phyloP scores from a whole-genome alignment of 2,329 filamentous ascomycete genomes.

The Trichoderma simmonsii region DNA sequence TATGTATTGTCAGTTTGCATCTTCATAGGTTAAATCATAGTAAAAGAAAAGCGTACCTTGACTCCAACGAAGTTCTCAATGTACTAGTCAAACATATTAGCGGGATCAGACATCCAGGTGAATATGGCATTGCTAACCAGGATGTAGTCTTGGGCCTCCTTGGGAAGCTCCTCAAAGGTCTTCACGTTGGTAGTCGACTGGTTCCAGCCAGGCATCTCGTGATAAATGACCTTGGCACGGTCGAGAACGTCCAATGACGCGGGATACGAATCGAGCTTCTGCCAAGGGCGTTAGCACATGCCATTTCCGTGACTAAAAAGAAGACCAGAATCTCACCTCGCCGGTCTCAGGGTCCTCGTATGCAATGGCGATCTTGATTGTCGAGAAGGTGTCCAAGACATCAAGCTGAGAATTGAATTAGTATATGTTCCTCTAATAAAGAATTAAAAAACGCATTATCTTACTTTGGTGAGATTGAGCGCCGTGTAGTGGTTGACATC shows the following conservation, averaged over 20 bases:
- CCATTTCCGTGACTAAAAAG: neutral
- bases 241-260: constrained; percentile 59
- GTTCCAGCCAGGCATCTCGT: constrained; percentile 68
- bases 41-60: neutral
- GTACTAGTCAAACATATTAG: neutral
- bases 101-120: too few relatives aligned
- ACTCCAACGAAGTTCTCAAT: constrained; percentile 5
- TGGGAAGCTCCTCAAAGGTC: constrained; percentile 27
- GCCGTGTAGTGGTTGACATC: constrained; percentile 65
- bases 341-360: constrained; percentile 50
- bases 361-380: constrained; percentile 69
- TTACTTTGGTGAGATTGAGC: constrained; percentile 54
- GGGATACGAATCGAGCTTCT: constrained; percentile 36
- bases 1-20: constrained; percentile 16
- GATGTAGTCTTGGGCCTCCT: constrained; percentile 11
- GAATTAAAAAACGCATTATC: neutral
- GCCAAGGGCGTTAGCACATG: neutral
- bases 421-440: neutral
- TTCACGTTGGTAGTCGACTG: constrained; percentile 58
- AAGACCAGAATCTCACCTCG: constrained; percentile 25
- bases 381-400: constrained; percentile 69
- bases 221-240: constrained; percentile 62
- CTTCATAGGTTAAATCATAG: neutral
- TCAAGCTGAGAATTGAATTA: constrained; percentile 48
- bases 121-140: neutral